Evolutionary conservation across 768 basidiomycete genomes (phyloP).

Genomic region (Amanita pallidorosea): DNA sequence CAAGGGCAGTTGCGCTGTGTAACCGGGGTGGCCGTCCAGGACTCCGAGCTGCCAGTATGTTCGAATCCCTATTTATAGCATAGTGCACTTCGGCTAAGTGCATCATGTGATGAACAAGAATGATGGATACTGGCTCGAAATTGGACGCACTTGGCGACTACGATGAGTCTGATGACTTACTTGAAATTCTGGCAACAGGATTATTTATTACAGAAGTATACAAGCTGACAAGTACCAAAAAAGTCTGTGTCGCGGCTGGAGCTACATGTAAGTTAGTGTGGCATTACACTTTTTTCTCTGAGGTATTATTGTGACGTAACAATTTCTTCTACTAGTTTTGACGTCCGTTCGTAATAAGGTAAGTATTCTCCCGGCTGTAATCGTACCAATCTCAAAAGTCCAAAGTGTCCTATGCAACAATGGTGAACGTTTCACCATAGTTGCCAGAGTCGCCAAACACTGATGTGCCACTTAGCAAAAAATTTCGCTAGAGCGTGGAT

Average conservation of each 20-base stretch:
- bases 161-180: no score
- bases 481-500: slow-evolving; percentile 1
- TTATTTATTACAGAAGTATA: neutral
- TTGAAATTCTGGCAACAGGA: neutral
- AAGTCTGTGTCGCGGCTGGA: neutral
- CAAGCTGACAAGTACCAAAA: neutral
- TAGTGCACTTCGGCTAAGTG: neutral
- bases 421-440: slow-evolving; percentile 32
- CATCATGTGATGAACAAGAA: slow-evolving; percentile 7
- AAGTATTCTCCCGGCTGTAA: neutral
- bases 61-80: slow-evolving; percentile 13
- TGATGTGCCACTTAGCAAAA: slow-evolving; percentile 10
- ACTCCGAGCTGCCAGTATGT: slow-evolving; percentile 10
- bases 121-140: neutral
- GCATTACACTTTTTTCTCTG: slow-evolving; percentile 2
- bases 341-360: neutral
- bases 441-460: slow-evolving; percentile 49
- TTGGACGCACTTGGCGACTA: neutral
- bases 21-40: slow-evolving; percentile 5
- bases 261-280: neutral
- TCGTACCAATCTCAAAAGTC: neutral
- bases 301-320: slow-evolving; percentile 1
- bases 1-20: neutral
- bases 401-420: slow-evolving; percentile 12
- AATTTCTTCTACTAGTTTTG: neutral